A percentile compares a stretch with the other conserved stretches of the same genome.
Conservation (phyloP, 345 rosid species). For the Pistacia atlantica region DNA sequence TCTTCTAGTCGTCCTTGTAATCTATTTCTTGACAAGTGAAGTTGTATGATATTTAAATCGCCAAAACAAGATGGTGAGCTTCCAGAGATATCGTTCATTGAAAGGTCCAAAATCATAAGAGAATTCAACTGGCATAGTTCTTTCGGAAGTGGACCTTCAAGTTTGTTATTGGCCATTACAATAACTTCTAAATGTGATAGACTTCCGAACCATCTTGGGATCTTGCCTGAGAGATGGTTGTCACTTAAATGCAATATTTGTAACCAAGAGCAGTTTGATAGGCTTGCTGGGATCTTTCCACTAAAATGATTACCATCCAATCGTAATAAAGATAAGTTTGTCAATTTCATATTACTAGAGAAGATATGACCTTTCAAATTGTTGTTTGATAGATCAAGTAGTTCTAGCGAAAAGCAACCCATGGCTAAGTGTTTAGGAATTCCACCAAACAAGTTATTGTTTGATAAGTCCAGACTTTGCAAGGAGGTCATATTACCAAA, state of each 20-base stretch:
- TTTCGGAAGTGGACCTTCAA: constrained; percentile 3
- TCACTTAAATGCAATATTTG: background rate
- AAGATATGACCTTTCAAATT: constrained; percentile 8
- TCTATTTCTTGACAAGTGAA: constrained; percentile 12
- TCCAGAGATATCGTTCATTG: constrained; percentile 3
- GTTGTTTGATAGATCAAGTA: constrained; percentile 18
- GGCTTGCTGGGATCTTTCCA: background rate
- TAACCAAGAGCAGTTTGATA: background rate
- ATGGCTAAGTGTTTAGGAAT: background rate
- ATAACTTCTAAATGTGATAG: rapidly evolving
- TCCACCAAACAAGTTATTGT: background rate
- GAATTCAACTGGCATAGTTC: background rate
- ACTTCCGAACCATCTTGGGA: constrained; percentile 22
- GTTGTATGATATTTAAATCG: background rate
- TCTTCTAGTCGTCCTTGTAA: background rate
- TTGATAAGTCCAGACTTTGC: background rate
- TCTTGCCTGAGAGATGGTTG: constrained; percentile 13
- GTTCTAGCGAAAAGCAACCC: background rate
- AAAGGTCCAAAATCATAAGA: constrained; percentile 13
- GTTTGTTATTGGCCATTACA: background rate
- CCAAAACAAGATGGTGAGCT: constrained; percentile 11
- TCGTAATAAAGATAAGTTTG: background rate
- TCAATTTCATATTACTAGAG: background rate
- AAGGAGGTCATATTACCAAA: background rate
- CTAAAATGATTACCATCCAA: constrained; percentile 1